Conservation (phyloP, 2,329 filamentous ascomycete species). For the Alternaria burnsii region DNA sequence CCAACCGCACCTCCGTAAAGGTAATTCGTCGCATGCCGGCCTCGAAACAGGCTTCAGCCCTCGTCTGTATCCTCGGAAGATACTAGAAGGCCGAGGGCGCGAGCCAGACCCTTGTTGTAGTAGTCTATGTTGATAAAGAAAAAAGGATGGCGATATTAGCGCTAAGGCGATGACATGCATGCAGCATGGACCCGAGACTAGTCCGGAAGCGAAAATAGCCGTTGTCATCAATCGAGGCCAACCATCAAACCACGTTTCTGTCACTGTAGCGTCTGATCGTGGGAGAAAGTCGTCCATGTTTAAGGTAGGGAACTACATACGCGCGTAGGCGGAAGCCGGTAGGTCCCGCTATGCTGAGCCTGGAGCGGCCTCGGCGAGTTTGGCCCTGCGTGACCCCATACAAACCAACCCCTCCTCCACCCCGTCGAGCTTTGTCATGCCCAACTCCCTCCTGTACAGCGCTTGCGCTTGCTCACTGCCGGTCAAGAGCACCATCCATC, state of each 20-base stretch:
- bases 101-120: conserved; percentile 9
- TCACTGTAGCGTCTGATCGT: conserved; percentile 30
- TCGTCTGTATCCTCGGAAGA: conserved; percentile 7
- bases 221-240: conserved; percentile 32
- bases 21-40: background rate
- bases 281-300: conserved; percentile 28
- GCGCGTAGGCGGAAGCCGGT: conserved; percentile 4
- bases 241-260: conserved; percentile 33
- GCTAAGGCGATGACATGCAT: conserved; percentile 18
- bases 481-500: conserved; percentile 50
- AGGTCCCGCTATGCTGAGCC: conserved; percentile 14
- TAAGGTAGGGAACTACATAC: conserved; percentile 13
- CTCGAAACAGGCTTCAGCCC: background rate
- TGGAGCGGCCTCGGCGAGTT: conserved; percentile 24
- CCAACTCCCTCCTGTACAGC: conserved; percentile 40
- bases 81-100: conserved; percentile 8
- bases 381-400: conserved; percentile 37
- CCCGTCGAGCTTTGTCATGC: conserved; percentile 36
- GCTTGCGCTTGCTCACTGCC: conserved; percentile 34
- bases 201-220: conserved; percentile 24
- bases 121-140: conserved; percentile 15
- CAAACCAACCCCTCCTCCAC: conserved; percentile 30
- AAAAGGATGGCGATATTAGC: conserved; percentile 18
- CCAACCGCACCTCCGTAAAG: background rate
- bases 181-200: conserved; percentile 20